phyloP scores from a whole-genome alignment of 306 rosid genomes.

The Styphnolobium japonicum region DNA sequence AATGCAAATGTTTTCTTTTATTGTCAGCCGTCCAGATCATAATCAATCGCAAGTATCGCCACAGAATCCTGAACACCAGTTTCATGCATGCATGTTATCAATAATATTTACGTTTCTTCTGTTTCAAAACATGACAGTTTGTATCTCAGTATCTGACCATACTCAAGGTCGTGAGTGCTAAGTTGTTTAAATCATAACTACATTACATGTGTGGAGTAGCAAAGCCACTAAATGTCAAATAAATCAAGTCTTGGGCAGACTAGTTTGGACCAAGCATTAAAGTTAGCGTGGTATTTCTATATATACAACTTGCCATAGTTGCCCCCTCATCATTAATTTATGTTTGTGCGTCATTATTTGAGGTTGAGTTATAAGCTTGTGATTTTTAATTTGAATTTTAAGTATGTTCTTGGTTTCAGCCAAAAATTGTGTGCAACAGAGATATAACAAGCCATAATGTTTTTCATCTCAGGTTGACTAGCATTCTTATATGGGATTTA shows the following conservation, averaged over 20 bases:
- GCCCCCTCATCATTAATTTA: background rate
- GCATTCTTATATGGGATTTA: background rate
- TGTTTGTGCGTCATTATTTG: no score
- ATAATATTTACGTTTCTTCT: slow-evolving; percentile 14
- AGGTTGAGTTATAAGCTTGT: background rate
- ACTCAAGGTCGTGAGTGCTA: slow-evolving; percentile 22
- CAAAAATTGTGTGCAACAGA: background rate
- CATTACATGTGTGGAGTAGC: background rate
- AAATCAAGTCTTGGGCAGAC: background rate
- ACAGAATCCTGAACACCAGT: slow-evolving; percentile 31
- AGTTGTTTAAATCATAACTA: slow-evolving; percentile 9
- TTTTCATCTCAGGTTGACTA: background rate
- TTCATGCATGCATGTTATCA: slow-evolving; percentile 19
- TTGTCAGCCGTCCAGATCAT: slow-evolving; percentile 57
- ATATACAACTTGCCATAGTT: background rate
- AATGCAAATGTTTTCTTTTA: slow-evolving; percentile 40
- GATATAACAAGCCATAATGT: background rate
- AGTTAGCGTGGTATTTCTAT: background rate
- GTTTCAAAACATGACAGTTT: slow-evolving; percentile 24
- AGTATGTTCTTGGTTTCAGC: background rate
- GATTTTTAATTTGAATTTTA: background rate
- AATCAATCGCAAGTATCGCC: slow-evolving; percentile 24
- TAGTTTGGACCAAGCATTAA: no score
- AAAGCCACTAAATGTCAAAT: slow-evolving; percentile 17
- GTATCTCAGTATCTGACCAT: slow-evolving; percentile 28